Conservation (phyloP, 2,329 filamentous ascomycete species). For the Trichoderma pleuroti region DNA sequence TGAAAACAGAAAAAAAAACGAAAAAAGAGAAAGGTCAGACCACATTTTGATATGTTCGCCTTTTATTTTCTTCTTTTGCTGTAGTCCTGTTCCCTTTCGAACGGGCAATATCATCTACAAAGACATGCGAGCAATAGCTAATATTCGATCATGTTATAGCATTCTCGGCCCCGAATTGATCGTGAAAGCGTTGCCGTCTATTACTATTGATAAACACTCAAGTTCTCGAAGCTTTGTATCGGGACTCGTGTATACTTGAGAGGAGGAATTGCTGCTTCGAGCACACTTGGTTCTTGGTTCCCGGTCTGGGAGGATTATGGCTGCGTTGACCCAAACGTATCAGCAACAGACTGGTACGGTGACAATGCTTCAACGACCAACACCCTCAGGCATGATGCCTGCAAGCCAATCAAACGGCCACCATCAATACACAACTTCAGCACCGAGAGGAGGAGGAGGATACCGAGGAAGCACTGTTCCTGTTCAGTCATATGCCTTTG, state of each 20-base stretch:
- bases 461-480: conserved; percentile 57
- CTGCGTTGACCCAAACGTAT: conserved; percentile 78
- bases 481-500: conserved; percentile 75
- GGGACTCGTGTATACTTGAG: not conserved
- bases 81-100: not conserved
- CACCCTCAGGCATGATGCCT: conserved; percentile 52
- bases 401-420: conserved; percentile 47
- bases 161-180: not conserved
- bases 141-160: not conserved
- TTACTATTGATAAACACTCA: not conserved
- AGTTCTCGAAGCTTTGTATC: not conserved
- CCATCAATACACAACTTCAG: conserved; percentile 46
- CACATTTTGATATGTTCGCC: not conserved
- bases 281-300: not conserved
- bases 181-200: not conserved
- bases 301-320: conserved; percentile 56
- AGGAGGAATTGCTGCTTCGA: not conserved
- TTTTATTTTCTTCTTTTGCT: not conserved
- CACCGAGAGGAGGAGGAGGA: conserved; percentile 38
- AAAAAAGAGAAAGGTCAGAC: conserved; percentile 4
- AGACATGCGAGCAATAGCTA: not conserved
- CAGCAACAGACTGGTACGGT: conserved; percentile 70
- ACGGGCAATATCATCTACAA: not conserved
- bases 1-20: not conserved
- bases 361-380: conserved; percentile 72